Evolutionary conservation across 192 early-diverging fungal species (phyloP).

Genomic region (Coemansia sp.): DNA sequence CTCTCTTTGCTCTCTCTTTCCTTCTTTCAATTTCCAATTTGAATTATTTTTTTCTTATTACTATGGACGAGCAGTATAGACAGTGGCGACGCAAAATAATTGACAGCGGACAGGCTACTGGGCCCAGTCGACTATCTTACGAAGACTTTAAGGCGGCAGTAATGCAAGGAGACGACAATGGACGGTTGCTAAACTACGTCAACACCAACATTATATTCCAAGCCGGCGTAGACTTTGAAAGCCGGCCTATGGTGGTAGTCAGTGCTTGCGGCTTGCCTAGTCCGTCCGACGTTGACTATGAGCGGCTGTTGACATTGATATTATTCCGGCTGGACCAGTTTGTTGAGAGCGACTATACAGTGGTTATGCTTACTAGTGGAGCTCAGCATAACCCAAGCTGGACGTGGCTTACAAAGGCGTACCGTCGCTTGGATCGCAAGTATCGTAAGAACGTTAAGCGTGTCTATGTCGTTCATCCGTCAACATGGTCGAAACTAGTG

Average conservation of each 20-base stretch:
- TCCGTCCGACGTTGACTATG: slow-evolving; percentile 71
- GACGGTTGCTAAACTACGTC: slow-evolving; percentile 43
- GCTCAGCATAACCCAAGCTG: slow-evolving; percentile 72
- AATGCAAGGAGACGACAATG: slow-evolving; percentile 51
- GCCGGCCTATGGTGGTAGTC: slow-evolving; percentile 77
- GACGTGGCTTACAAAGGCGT: slow-evolving; percentile 82
- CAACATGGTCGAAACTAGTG: slow-evolving; percentile 60
- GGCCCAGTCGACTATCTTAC: slow-evolving; percentile 20
- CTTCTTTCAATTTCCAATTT: neutral
- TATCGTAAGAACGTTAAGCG: slow-evolving; percentile 92
- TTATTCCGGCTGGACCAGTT: slow-evolving; percentile 70
- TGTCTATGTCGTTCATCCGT: slow-evolving; percentile 88
- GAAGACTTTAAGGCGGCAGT: slow-evolving; percentile 27
- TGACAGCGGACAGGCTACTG: neutral
- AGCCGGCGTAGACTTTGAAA: slow-evolving; percentile 79
- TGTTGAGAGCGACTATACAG: slow-evolving; percentile 87
- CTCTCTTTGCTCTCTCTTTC: neutral
- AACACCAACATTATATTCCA: slow-evolving; percentile 49
- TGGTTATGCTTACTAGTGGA: slow-evolving; percentile 82
- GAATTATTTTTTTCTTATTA: neutral
- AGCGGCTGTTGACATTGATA: slow-evolving; percentile 69
- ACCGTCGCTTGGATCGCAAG: slow-evolving; percentile 74
- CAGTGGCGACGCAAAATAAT: slow-evolving; percentile 29
- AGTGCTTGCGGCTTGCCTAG: slow-evolving; percentile 83
- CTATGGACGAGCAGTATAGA: slow-evolving; percentile 47